Base-by-base conservation (phyloP, 768 basidiomycete species). In the Omphalotus guepiniiformis region DNA sequence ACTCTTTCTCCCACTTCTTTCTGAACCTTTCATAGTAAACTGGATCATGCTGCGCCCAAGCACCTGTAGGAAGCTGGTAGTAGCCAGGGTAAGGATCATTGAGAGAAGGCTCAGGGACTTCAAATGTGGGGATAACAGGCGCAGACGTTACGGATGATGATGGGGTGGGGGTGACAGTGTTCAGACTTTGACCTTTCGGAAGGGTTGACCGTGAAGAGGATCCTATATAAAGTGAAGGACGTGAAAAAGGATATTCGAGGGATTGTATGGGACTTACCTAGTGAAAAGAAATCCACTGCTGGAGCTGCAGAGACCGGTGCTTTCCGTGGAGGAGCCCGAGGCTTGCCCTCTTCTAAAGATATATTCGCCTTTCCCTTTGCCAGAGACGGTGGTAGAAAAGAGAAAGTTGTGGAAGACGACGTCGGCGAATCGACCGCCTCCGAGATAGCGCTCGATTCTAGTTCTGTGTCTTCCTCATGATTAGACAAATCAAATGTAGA, bases 21-120 rank as follows among this genome's bases (percentile, higher is more conserved):
- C 80, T 72, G 61, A 84, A 86, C 38, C 70, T 74, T 16, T 70
- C 72, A 56, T 87, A 93, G 62, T 87, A 88, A 27, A 59, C 73
- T 1, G 78, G 64, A 42, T 93, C 88, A 58, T 92, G 75, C 0
- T 82, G 79, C 21, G 79, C 84, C 82, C 90, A 94, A 27, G 74
- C 64, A 15, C 91, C 91, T 6, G 87, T 85, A 0, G 91, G 88
- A 16, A 86, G 74, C 45, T 84, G 82, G 55, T 93, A 92, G 67
- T 93, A 93, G 5, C 91, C 91, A 1, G 91, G 91, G 62, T 91
- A 90, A 13, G 79, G 78, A 58, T 93, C 91, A 6, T 72, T 71
- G 3, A 79, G 76, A 5, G 82, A 84, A 1, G 91, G 90, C 43
- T 83, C 80, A 1, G 88, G 90, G 0, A 83, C 79, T 34, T 76